Evolutionary conservation across 1,284 basidiomycete species (phyloP).

Genomic region (Microbotryomycetes sp.): DNA sequence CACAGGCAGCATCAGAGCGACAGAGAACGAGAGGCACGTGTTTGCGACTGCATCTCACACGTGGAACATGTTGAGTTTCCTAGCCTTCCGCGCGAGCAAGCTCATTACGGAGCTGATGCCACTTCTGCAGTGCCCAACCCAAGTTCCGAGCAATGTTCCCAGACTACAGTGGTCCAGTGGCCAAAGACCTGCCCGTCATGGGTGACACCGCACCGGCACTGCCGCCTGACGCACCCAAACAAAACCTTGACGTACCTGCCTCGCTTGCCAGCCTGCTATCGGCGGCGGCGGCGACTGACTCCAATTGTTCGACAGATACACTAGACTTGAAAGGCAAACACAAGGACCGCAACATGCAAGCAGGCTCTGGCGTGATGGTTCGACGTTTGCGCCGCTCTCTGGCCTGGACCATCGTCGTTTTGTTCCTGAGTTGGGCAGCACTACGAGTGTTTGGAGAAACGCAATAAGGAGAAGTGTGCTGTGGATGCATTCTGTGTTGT

Average conservation of each 20-base stretch:
- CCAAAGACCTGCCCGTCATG: conserved; percentile 36
- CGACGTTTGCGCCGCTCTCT: neutral
- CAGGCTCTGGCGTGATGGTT: neutral
- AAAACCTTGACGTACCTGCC: neutral
- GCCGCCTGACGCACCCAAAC: neutral
- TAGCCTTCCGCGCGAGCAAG: no score
- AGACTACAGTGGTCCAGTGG: conserved; percentile 27
- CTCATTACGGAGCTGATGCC: neutral
- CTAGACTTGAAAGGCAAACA: no score
- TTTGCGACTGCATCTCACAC: conserved; percentile 16
- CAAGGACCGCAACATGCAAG: no score
- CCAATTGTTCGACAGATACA: no score
- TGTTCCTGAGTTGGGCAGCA: neutral
- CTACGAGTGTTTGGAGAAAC: neutral
- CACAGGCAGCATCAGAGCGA: conserved; percentile 13
- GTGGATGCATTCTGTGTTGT: neutral
- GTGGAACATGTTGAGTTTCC: conserved; percentile 8
- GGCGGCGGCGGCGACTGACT: no score
- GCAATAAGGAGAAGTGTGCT: no score
- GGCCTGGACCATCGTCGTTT: neutral
- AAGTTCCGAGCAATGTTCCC: conserved; percentile 36
- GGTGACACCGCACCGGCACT: conserved; percentile 1
- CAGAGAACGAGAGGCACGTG: conserved; percentile 14
- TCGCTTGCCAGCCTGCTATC: no score
- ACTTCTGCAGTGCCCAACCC: conserved; percentile 17